Evolutionary conservation across 257 asterid species (phyloP).

Genomic region (Jasminum sambac): DNA sequence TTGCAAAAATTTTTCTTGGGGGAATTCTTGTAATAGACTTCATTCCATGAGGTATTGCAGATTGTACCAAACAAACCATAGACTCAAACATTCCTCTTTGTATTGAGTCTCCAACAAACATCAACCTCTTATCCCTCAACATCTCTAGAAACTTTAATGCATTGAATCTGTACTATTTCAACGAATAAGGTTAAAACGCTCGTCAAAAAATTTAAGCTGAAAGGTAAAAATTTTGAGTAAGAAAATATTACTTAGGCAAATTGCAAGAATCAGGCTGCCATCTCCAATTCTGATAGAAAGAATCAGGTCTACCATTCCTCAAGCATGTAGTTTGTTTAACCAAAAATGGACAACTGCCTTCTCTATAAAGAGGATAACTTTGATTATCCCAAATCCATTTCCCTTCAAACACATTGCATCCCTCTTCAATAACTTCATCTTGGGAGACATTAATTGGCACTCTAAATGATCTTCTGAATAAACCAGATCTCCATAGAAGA

Average conservation of each 20-base stretch:
- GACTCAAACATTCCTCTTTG: slow-evolving; percentile 97
- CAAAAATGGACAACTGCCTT: slow-evolving; percentile 66
- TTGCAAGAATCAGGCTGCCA: slow-evolving; percentile 84
- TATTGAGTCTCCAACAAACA: slow-evolving; percentile 90
- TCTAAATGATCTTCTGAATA: slow-evolving; percentile 24
- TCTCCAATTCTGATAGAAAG: slow-evolving; percentile 81
- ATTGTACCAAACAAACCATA: slow-evolving; percentile 76
- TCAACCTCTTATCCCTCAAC: slow-evolving; percentile 72
- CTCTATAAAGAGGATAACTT: slow-evolving; percentile 65
- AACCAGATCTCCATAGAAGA: slow-evolving; percentile 27
- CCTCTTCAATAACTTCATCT: slow-evolving; percentile 58
- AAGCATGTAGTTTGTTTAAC: slow-evolving; percentile 82
- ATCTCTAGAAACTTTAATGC: slow-evolving; percentile 74
- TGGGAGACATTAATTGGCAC: slow-evolving; percentile 54
- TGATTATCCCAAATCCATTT: slow-evolving; percentile 72
- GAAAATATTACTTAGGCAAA: slow-evolving; percentile 62
- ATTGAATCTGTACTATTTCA: slow-evolving; percentile 53
- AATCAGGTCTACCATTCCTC: slow-evolving; percentile 80
- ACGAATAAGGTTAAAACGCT: background rate
- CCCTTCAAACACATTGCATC: slow-evolving; percentile 77
- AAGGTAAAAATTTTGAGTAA: background rate
- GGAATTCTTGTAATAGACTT: slow-evolving; percentile 64
- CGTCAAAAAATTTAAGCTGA: background rate
- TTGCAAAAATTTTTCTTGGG: slow-evolving; percentile 67
- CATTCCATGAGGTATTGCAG: slow-evolving; percentile 51